A percentile compares a stretch with the other conserved stretches of the same genome.
phyloP scores from a whole-genome alignment of 2,329 filamentous ascomycete species.

The Penicillium brevicompactum region DNA sequence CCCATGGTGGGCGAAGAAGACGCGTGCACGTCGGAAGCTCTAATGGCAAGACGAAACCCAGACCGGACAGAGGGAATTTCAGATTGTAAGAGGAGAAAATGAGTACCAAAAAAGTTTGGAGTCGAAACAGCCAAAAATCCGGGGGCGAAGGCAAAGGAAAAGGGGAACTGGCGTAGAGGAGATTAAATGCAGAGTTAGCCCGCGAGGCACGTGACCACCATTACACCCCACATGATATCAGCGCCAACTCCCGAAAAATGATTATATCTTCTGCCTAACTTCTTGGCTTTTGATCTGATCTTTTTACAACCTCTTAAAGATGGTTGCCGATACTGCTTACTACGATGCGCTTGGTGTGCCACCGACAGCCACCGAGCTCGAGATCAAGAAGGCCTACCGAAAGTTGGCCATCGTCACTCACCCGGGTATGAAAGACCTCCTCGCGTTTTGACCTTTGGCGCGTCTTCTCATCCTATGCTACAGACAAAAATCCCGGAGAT shows the following conservation, averaged over 20 bases:
- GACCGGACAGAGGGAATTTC: neutral
- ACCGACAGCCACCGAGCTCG: conserved; percentile 81
- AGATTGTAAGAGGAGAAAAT: conserved; percentile 7
- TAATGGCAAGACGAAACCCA: neutral
- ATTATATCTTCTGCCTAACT: conserved; percentile 9
- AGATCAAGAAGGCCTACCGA: conserved; percentile 96
- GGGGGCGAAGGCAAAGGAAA: conserved; percentile 18
- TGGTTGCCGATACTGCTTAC: conserved; percentile 88
- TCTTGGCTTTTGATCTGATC: neutral
- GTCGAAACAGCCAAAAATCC: conserved; percentile 6
- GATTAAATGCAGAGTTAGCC: conserved; percentile 14
- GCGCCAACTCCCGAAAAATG: conserved; percentile 8
- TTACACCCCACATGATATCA: conserved; percentile 15
- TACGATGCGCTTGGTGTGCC: conserved; percentile 85
- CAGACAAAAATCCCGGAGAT: conserved; percentile 97
- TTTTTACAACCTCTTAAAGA: conserved; percentile 38
- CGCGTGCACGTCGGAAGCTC: conserved; percentile 1
- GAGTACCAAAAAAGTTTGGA: conserved; percentile 9
- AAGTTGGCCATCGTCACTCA: conserved; percentile 94
- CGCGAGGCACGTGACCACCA: neutral
- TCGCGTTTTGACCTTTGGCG: neutral
- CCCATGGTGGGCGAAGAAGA: conserved; percentile 37
- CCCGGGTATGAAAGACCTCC: conserved; percentile 60
- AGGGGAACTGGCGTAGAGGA: conserved; percentile 19
- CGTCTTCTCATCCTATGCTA: conserved; percentile 12